These are phyloP conservation scores for Aspergillus latus DNA, from an alignment of 2,329 filamentous ascomycete species.

Conservation along the genomic window DNA sequence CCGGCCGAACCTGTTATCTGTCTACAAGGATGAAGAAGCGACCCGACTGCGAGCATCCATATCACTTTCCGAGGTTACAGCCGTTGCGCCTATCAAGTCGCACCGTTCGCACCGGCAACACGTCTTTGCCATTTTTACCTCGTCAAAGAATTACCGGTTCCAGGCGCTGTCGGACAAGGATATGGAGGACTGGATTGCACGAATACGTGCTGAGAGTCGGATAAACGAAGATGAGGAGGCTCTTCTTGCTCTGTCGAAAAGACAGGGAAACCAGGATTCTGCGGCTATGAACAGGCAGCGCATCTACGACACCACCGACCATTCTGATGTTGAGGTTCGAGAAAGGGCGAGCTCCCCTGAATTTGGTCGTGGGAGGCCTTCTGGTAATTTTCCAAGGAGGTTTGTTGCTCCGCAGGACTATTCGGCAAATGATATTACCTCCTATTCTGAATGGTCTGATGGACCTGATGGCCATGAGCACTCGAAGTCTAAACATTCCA, in stretches of 20 bases:
- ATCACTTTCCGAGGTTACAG: conserved; percentile 83
- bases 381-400: conserved; percentile 28
- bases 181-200: conserved; percentile 80
- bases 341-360: conserved; percentile 39
- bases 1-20: conserved; percentile 82
- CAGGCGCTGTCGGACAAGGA: conserved; percentile 73
- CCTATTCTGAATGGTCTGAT: conserved; percentile 86
- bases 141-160: conserved; percentile 87
- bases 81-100: conserved; percentile 83
- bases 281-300: conserved; percentile 29
- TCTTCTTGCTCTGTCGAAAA: conserved; percentile 54
- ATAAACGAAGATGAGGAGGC: conserved; percentile 89
- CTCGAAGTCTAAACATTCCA: conserved; percentile 28
- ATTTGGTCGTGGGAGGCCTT: conserved; percentile 29
- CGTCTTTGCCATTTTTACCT: conserved; percentile 89
- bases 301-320: conserved; percentile 43
- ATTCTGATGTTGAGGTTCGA: conserved; percentile 41
- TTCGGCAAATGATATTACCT: conserved; percentile 67
- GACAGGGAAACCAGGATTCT: conserved; percentile 22
- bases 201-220: conserved; percentile 75
- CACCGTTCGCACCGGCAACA: conserved; percentile 83
- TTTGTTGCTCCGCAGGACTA: conserved; percentile 52
- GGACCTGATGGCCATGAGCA: conserved; percentile 31
- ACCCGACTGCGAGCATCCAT: conserved; percentile 87
- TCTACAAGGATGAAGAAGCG: conserved; percentile 91